Evolutionary conservation across 805 yeast genomes (phyloP).

Genomic region (Ascoidea rubescens): DNA sequence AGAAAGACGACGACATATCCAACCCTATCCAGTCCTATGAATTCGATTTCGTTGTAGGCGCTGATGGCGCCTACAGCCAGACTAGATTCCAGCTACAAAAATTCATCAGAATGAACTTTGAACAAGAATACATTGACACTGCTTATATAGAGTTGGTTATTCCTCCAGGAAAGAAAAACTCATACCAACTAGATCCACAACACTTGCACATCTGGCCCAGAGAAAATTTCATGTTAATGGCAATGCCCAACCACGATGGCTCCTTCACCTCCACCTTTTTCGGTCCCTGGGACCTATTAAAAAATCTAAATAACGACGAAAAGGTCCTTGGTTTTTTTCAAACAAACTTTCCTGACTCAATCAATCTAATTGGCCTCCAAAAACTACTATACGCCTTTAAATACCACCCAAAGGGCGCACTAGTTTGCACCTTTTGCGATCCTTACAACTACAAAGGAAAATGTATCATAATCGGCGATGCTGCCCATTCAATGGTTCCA

Average conservation of each 20-base stretch:
- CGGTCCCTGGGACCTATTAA: constrained; percentile 62
- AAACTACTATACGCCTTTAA: constrained; percentile 34
- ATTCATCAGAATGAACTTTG: constrained; percentile 49
- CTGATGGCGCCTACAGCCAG: constrained; percentile 76
- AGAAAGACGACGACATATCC: constrained; percentile 6
- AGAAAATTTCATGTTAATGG: constrained; percentile 74
- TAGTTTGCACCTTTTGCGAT: constrained; percentile 54
- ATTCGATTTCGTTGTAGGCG: constrained; percentile 59
- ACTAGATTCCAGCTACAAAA: constrained; percentile 59
- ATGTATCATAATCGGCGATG: constrained; percentile 73
- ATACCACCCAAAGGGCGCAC: constrained; percentile 60
- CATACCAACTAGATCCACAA: constrained; percentile 49
- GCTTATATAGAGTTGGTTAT: constrained; percentile 72
- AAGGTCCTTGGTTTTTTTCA: constrained; percentile 41
- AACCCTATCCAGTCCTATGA: constrained; percentile 12
- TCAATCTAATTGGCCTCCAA: constrained; percentile 47
- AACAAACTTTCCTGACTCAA: constrained; percentile 62
- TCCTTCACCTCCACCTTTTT: constrained; percentile 85
- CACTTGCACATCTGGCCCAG: constrained; percentile 93
- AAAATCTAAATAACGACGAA: constrained; percentile 29
- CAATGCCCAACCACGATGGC: constrained; percentile 73
- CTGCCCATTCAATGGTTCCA: constrained; percentile 97
- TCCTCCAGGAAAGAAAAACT: constrained; percentile 33
- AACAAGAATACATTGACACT: constrained; percentile 72
- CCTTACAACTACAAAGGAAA: constrained; percentile 57